Conservation (phyloP, 139 green algal species). For the Spirogloea muscicola region DNA sequence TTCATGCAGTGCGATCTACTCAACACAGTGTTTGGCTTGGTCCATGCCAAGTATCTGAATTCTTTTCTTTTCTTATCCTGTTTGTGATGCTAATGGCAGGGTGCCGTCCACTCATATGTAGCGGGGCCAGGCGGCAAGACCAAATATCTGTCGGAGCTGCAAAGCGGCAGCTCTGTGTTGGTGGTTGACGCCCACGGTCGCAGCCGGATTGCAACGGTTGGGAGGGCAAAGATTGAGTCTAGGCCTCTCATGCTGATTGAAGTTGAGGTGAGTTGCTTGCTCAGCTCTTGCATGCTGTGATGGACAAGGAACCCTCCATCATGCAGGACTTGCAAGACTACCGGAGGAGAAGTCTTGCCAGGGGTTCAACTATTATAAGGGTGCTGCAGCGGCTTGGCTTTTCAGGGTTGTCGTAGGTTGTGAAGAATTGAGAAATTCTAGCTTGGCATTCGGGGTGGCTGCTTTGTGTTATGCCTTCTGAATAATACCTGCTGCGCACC, state of each 20-base stretch:
- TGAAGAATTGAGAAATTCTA: background rate
- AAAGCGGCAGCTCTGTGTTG: conserved; percentile 40
- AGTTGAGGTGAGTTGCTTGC: conserved; percentile 21
- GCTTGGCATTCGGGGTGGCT: background rate
- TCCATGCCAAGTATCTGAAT: too few relatives aligned
- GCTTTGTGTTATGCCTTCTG: too few relatives aligned
- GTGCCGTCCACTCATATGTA: conserved; percentile 77
- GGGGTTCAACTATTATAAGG: too few relatives aligned
- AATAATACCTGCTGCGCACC: too few relatives aligned
- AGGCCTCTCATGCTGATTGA: conserved; percentile 60
- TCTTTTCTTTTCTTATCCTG: too few relatives aligned
- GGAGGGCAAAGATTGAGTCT: conserved; percentile 60
- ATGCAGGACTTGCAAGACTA: too few relatives aligned
- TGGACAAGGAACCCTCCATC: background rate
- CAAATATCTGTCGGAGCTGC: conserved; percentile 80
- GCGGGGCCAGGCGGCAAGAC: conserved; percentile 59
- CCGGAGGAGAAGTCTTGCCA: too few relatives aligned
- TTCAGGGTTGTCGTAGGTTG: too few relatives aligned
- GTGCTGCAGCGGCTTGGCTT: too few relatives aligned
- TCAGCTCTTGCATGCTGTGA: conserved; percentile 1
- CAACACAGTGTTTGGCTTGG: too few relatives aligned
- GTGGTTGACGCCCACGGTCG: conserved; percentile 63
- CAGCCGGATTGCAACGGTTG: conserved; percentile 62
- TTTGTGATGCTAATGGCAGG: conserved; percentile 12
- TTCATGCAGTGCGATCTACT: too few relatives aligned